phyloP scores from a whole-genome alignment of 129 eudicot species.

The Flaveria bidentis region DNA sequence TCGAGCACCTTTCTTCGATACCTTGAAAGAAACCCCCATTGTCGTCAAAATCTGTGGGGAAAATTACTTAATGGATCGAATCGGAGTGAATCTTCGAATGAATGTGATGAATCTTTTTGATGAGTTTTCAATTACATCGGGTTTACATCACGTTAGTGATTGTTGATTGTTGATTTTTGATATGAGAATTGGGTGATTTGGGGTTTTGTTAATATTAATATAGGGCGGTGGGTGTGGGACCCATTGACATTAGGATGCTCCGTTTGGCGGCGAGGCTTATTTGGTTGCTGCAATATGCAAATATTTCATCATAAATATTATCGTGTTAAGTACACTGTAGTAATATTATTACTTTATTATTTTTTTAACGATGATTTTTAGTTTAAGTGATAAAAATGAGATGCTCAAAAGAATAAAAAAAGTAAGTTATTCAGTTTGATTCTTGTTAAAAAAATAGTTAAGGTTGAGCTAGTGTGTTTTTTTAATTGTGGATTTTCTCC shows the following conservation, averaged over 20 bases:
- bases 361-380: no score
- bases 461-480: no score
- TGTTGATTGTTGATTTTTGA: background rate
- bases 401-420: no score
- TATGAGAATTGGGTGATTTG: conserved; percentile 2
- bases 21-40: conserved; percentile 86
- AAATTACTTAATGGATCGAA: background rate
- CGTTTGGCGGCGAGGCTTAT: background rate
- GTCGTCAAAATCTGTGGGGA: conserved; percentile 11
- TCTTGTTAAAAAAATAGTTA: no score
- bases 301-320: no score
- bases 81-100: background rate
- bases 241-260: background rate
- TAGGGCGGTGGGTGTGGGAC: background rate
- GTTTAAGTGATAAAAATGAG: no score
- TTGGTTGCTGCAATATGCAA: background rate
- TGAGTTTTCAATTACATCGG: background rate
- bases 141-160: conserved; percentile 6
- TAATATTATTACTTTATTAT: no score
- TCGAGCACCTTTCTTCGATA: conserved; percentile 62
- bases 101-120: background rate
- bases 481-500: no score
- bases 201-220: conserved; percentile 10
- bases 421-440: no score
- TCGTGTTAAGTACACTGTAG: no score